A percentile compares a stretch with the other conserved stretches of the same genome.
Conservation (phyloP, 495 filamentous ascomycete genomes). For the Penicillium robsamsonii region DNA sequence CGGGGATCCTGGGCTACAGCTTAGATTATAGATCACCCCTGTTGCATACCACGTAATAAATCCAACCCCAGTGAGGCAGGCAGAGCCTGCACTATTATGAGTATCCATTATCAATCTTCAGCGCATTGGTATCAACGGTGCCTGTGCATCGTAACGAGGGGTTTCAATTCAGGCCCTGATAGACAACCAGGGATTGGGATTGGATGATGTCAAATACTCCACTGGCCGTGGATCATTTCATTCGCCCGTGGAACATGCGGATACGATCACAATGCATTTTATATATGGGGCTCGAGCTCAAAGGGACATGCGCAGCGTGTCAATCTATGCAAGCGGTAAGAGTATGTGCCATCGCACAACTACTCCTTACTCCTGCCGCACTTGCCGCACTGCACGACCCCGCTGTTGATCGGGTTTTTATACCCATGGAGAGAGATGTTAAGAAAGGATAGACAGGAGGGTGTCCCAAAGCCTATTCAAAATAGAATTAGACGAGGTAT, state of each 20-base stretch:
- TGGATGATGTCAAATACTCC: constrained; percentile 12
- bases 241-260: background rate
- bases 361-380: constrained; percentile 15
- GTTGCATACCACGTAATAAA: background rate
- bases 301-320: background rate
- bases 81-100: constrained; percentile 5
- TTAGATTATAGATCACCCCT: background rate
- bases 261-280: constrained; percentile 8
- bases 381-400: constrained; percentile 20
- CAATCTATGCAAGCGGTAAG: constrained; percentile 9
- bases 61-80: background rate
- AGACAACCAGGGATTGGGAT: background rate
- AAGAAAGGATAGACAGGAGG: background rate
- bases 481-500: background rate
- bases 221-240: constrained; percentile 1
- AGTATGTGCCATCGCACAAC: constrained; percentile 3
- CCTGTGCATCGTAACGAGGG: background rate
- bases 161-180: background rate
- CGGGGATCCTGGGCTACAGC: constrained; percentile 8
- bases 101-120: constrained; percentile 21
- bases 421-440: background rate
- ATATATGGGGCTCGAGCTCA: constrained; percentile 5
- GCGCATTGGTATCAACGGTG: constrained; percentile 11
- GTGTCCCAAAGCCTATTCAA: background rate
- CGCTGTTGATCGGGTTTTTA: background rate